phyloP scores from a whole-genome alignment of 2,329 filamentous ascomycete species.

The Dendryphion nanum region DNA sequence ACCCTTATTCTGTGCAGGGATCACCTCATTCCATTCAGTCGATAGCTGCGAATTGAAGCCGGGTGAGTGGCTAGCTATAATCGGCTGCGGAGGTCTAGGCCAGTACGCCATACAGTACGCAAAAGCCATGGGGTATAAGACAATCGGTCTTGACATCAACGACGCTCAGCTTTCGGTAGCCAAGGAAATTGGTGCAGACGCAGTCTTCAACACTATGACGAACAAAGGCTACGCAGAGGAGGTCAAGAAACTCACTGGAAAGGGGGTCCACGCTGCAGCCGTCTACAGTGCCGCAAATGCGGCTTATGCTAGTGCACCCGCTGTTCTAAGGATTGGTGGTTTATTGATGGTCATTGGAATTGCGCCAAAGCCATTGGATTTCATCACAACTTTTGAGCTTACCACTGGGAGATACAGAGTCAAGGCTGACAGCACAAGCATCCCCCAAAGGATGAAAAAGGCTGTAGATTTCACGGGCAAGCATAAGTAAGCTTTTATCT shows the following conservation, averaged over 20 bases:
- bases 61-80: constrained; percentile 43
- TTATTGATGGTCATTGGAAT: constrained; percentile 47
- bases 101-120: constrained; percentile 50
- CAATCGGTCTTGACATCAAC: constrained; percentile 47
- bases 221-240: constrained; percentile 39
- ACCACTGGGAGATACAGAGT: constrained; percentile 42
- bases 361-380: constrained; percentile 35
- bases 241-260: constrained; percentile 43
- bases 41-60: constrained; percentile 31
- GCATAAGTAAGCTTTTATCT: constrained; percentile 18
- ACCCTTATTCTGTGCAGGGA: constrained; percentile 52
- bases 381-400: constrained; percentile 41
- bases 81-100: constrained; percentile 47
- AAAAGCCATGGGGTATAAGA: constrained; percentile 46
- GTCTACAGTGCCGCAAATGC: constrained; percentile 42
- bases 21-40: constrained; percentile 42
- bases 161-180: constrained; percentile 43
- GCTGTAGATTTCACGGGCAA: constrained; percentile 46
- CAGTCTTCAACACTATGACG: constrained; percentile 44
- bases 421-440: constrained; percentile 44
- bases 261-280: constrained; percentile 43
- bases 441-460: constrained; percentile 44
- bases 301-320: constrained; percentile 38
- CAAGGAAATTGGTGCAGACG: constrained; percentile 42
- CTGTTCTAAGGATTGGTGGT: constrained; percentile 39